These are phyloP conservation scores for Xeromyces bisporus DNA, from an alignment of 495 filamentous ascomycete genomes.

Conservation along the genomic window DNA sequence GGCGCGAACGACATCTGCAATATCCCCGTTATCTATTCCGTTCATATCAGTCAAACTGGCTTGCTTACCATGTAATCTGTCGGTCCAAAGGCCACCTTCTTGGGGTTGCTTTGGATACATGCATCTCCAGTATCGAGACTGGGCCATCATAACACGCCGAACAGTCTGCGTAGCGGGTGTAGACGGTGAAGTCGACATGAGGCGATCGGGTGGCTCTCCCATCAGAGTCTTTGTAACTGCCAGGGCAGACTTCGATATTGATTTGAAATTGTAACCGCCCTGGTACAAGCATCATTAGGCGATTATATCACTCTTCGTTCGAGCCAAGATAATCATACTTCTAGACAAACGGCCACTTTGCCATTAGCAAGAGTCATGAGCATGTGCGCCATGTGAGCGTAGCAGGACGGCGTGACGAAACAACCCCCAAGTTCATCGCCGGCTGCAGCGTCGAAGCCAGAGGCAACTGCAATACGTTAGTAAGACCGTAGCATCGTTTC, in stretches of 20 bases:
- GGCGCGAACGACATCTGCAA: slow-evolving; percentile 49
- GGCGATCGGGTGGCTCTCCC: slow-evolving; percentile 74
- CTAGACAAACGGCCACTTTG: slow-evolving; percentile 80
- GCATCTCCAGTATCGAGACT: slow-evolving; percentile 42
- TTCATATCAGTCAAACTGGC: neutral
- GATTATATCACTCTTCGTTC: too few species aligned
- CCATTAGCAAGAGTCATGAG: slow-evolving; percentile 88
- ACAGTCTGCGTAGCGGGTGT: slow-evolving; percentile 30
- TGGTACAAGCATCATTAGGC: too few species aligned
- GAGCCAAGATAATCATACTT: slow-evolving; percentile 28
- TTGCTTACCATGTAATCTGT: slow-evolving; percentile 37
- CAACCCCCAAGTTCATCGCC: slow-evolving; percentile 88
- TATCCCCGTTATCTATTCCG: neutral
- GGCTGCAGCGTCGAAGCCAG: slow-evolving; percentile 89
- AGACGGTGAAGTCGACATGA: slow-evolving; percentile 33
- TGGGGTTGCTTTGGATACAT: slow-evolving; percentile 33
- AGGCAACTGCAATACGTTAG: slow-evolving; percentile 44
- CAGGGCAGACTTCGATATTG: slow-evolving; percentile 80
- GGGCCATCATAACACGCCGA: slow-evolving; percentile 34
- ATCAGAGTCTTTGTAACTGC: slow-evolving; percentile 86
- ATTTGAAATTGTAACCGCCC: slow-evolving; percentile 86
- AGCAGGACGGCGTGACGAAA: slow-evolving; percentile 76
- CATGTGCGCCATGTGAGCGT: slow-evolving; percentile 98
- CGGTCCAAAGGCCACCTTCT: slow-evolving; percentile 16
- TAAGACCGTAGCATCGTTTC: too few species aligned